Conservation (phyloP, 495 filamentous ascomycete genomes). For the Aspergillus conjunctus region DNA sequence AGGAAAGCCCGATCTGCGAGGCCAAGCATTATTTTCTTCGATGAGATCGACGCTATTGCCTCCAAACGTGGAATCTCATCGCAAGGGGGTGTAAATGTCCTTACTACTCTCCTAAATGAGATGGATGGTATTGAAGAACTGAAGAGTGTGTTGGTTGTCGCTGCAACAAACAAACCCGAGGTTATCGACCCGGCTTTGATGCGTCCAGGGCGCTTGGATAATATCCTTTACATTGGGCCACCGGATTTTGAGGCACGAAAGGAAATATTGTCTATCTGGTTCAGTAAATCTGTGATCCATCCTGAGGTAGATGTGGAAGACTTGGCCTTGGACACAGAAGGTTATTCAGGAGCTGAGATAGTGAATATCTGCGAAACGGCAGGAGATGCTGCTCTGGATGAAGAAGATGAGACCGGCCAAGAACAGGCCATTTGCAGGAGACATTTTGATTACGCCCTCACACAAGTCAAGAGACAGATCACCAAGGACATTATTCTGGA, state of each 20-base stretch:
- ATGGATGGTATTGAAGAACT: constrained; percentile 93
- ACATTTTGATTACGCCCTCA: constrained; percentile 66
- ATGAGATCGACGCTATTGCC: constrained; percentile 96
- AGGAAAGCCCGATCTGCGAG: constrained; percentile 80
- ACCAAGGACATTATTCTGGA: constrained; percentile 62
- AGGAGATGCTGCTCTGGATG: constrained; percentile 59
- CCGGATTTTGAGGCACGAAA: constrained; percentile 74
- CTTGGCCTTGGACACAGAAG: constrained; percentile 72
- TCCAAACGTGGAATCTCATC: constrained; percentile 61
- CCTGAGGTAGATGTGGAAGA: constrained; percentile 65
- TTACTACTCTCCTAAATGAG: constrained; percentile 91
- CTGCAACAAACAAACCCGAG: constrained; percentile 91
- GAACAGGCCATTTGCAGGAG: constrained; percentile 56
- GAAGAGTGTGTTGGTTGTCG: constrained; percentile 84
- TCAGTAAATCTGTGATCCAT: constrained; percentile 59
- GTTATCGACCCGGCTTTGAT: constrained; percentile 82
- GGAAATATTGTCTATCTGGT: constrained; percentile 74
- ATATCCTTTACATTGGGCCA: constrained; percentile 86
- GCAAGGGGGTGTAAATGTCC: constrained; percentile 69
- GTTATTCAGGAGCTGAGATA: constrained; percentile 88
- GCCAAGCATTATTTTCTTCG: constrained; percentile 96
- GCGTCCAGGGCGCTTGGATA: constrained; percentile 84
- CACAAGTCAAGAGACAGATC: constrained; percentile 66
- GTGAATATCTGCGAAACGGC: constrained; percentile 76
- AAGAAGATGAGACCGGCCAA: constrained; percentile 49